Evolutionary conservation across 371 early-diverging fungal genomes (phyloP).

Genomic region (Mucor lusitanicus): DNA sequence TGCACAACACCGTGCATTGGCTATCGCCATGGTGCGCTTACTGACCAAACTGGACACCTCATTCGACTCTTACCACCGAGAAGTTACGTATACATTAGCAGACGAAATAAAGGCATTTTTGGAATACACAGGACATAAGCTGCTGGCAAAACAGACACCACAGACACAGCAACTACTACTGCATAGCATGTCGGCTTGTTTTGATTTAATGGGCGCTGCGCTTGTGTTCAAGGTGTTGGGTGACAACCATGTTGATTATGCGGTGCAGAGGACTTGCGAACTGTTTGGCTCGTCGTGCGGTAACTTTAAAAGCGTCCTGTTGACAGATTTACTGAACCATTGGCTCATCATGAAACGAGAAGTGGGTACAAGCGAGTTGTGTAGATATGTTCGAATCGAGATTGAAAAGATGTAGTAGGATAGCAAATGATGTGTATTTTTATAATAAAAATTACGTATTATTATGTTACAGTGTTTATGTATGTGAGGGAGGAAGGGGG

Average conservation of each 20-base stretch:
- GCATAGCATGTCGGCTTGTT: constrained; percentile 44
- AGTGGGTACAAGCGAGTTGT: constrained; percentile 35
- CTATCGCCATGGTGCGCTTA: constrained; percentile 41
- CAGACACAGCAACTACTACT: constrained; percentile 10
- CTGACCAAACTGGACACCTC: constrained; percentile 39
- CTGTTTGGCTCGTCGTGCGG: constrained; percentile 21
- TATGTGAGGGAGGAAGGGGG: neutral
- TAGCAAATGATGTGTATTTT: neutral
- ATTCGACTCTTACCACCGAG: constrained; percentile 43
- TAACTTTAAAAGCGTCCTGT: constrained; percentile 29
- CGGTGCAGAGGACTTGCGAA: constrained; percentile 43
- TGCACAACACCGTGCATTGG: constrained; percentile 28
- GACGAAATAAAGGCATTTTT: constrained; percentile 51
- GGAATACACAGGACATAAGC: constrained; percentile 49
- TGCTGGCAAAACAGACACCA: constrained; percentile 18
- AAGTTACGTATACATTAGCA: constrained; percentile 50
- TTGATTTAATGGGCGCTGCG: constrained; percentile 48
- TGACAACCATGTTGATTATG: constrained; percentile 45
- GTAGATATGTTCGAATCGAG: constrained; percentile 36
- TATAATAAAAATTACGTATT: neutral
- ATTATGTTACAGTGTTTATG: neutral
- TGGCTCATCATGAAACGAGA: constrained; percentile 45
- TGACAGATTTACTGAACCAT: constrained; percentile 37
- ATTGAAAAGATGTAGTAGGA: constrained; percentile 25
- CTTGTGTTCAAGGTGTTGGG: constrained; percentile 39